Base-by-base conservation (phyloP, 148 eudicot species). In the Fagopyrum homotropicum region DNA sequence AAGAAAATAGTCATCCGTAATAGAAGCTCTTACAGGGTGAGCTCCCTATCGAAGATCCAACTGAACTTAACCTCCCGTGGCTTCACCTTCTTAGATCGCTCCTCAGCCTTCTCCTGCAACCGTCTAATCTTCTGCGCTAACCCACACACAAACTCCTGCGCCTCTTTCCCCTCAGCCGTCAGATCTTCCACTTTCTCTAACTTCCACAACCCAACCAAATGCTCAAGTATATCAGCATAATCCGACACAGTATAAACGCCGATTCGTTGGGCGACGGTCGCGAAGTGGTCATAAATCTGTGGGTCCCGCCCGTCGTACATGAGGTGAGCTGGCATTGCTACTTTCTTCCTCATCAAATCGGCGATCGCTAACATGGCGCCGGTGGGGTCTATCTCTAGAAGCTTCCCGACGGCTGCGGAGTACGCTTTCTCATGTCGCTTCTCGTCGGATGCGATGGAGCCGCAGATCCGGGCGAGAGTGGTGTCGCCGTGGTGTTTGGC, bases 361-460 rank as follows among this genome's bases (percentile, higher is more conserved):
- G 80, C 73, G 0, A 83, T 74, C 14, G 80, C 78, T 19, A 77
- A 0, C 75, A 80, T 54, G 9, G 74, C 63, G 0, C 73, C 74
- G 10, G 55, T 77, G 22, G 82, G 82, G 60, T 82, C 85, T 29
- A 77, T 55, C 9, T 83, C 80, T 0, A 83, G 75, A 6, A 83
- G 74, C 63, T 83, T 79, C 10, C 46, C 75, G 0, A 82, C 80
- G 7, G 80, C 75, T 7, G 29, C 51, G 2, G 64, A 16, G 74
- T 82, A 82, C 2, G 82, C 85, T 3, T 52, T 64, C 74, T 83
- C 85, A 49, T 82, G 85, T 2, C 85, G 82, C 77, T 77, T 82
- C 74, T 82, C 85, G 73, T 82, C 82, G 0, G 80, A 51, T 2
- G 80, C 80, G 16, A 82, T 82, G 45, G 76, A 44, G 7, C 85